Base-by-base conservation (phyloP, 2,329 filamentous ascomycete species). In the Orbilia ellipsospora region DNA sequence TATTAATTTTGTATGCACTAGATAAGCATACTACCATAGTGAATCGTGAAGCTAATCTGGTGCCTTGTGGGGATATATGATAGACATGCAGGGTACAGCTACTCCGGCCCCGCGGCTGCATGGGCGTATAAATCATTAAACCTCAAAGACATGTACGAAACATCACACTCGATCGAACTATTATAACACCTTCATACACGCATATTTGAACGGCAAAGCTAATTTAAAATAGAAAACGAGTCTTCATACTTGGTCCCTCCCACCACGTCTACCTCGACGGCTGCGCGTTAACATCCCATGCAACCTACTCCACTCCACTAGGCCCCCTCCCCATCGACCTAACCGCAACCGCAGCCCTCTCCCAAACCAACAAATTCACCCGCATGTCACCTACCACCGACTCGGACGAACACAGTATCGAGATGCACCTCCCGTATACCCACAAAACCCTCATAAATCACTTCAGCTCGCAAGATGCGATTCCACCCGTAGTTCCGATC, bases 391-490 rank as follows among this genome's bases (percentile, higher is more conserved):
- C 82, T 16, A 80, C 84, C 2, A 85, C 89, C 4, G 95, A 99
- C 80, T 88, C 93, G 77, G 87, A 88, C 4, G 95, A 99, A 83
- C 95, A 99, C 83, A 97, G 92, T 61, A 87, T 98, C 1, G 95
- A 99, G 84, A 96, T 99, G 91, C 95, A 99, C 79, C 86, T 98
- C 7, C 94, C 95, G 0, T 97, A 96, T 80, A 90, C 98, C 77
- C 94, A 93, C 85, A 93, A 94, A 81, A 88, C 92, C 63, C 86
- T 90, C 5, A 86, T 86, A 70, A 83, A 84, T 81, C 87, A 51
- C 23, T 75, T 75, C 83, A 42, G 82, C 82, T 72, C 83, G 82
- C 1, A 48, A 12, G 16, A 48, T 16, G 10, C 28, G 2, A 75
- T 78, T 13, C 73, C 94, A 0, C 87, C 86, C 5, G 86, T 99